phyloP scores from a whole-genome alignment of 805 yeast genomes.

The Candida yuanshanica region DNA sequence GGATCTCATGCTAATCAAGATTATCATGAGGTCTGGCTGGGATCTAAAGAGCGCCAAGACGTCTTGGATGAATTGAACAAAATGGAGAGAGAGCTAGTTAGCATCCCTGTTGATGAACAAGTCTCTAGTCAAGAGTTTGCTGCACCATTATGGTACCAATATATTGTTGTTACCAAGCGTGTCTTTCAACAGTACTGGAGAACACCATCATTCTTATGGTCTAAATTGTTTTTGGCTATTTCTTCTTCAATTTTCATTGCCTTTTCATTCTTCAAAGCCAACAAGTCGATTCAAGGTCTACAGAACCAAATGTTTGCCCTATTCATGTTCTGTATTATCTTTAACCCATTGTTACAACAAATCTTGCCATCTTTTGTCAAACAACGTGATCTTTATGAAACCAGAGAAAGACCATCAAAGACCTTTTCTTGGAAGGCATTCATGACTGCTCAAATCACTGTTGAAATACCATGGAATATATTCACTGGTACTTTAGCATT shows the following conservation, averaged over 20 bases:
- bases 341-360: constrained; percentile 56
- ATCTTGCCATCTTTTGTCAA: constrained; percentile 53
- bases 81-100: constrained; percentile 57
- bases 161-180: constrained; percentile 42
- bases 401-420: constrained; percentile 68
- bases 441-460: constrained; percentile 52
- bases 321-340: constrained; percentile 59
- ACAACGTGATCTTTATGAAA: constrained; percentile 65
- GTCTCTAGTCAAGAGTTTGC: constrained; percentile 39
- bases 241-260: constrained; percentile 63
- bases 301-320: constrained; percentile 80
- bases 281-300: constrained; percentile 56
- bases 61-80: constrained; percentile 53
- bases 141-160: constrained; percentile 37
- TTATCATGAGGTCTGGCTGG: constrained; percentile 72
- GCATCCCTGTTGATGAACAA: constrained; percentile 28
- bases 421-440: constrained; percentile 66
- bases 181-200: constrained; percentile 64
- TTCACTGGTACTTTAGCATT: constrained; percentile 55
- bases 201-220: constrained; percentile 58
- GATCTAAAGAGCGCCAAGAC: constrained; percentile 54
- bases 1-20: constrained; percentile 71
- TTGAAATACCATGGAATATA: constrained; percentile 63
- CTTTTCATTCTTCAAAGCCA: constrained; percentile 68
- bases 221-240: constrained; percentile 49